Evolutionary conservation across 164 flowering plant genomes (phyloP), one percentile per base, ranked within the genome.

Genomic region (Nymphaea colorata): DNA sequence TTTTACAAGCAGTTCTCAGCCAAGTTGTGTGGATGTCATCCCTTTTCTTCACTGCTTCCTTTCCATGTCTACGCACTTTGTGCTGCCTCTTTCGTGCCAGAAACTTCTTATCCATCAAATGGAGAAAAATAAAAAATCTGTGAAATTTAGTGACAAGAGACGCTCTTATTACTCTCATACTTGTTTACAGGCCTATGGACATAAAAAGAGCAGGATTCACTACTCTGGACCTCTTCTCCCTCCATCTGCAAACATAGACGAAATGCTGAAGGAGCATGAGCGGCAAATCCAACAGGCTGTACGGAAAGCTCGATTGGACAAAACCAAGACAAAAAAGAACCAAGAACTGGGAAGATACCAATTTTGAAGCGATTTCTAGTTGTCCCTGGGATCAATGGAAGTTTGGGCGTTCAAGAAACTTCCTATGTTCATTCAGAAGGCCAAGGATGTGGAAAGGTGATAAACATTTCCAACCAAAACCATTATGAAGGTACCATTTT

Each of bases 141-240:
- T 4, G 14, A 51, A 51, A 15, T 51, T 51, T 51, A 51, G 57
- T 51, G 57, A 10, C 8, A 8, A 15, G 14, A 51, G 12, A 51
- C 12, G 14, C 14, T 15, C 14, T 51, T 10, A 51, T 51, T 4
- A 5, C 57, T 51, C 57, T 51, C 57, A 51, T 51, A 15, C 57
- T 51, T 51, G 57, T 51, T 8, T 51, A 45, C 80, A 90, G 96
- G 89, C 77, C 14, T 81, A 83, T 66, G 76, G 70, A 12, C 76
- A 75, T 7, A 86, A 84, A 85, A 87, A 82, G 75, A 84, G 69
- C 77, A 81, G 87, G 68, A 88, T 90, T 62, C 90, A 83, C 67
- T 86, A 79, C 75, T 93, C 98, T n/a, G 97, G 97, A 65, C 97
- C 97, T 47, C 69, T 93, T 80, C 66, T 90, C 77, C 90, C 97